Base-by-base conservation (phyloP, 2,329 filamentous ascomycete species). In the Exophiala sp. region DNA sequence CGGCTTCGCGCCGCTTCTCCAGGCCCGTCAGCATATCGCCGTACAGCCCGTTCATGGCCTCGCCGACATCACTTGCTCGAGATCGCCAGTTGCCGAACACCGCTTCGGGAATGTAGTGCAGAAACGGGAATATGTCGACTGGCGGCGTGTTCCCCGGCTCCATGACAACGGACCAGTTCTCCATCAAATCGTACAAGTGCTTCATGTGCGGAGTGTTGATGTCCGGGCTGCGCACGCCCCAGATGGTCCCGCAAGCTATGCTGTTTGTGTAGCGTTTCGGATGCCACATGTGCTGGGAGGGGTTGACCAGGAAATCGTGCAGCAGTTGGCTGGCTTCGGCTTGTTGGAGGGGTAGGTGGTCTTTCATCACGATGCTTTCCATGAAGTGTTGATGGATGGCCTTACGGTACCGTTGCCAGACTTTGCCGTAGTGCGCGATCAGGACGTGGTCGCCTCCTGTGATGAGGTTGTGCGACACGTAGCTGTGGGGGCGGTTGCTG, bases 311-410 rank as follows among this genome's bases (percentile, higher is more conserved):
- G 55, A 74, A 75, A 57, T 80, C 78, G 8, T 66, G 61, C 3
- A 79, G 53, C 68, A 80, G 72, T 62, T 80, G 76, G 2, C 65
- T 65, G 0, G 71, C 72, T 61, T 82, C 78, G 0, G 78, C 78
- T 51, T 80, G 67, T 38, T 73, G 67, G 0, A 79, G 47, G 0
- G 65, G 55, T 2, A 74, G 50, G 56, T 81, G 72, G 6, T 73
- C 53, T 43, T 71, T 73, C 34, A 52, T 35, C 11, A 72, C 67
- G 54, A 72, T 68, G 14, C 64, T 66, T 59, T 78, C 76, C 60
- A 69, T 77, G 46, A 78, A 70, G 49, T 71, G 65, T 42, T 75
- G 71, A 51, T 78, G 72, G 6, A 77, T 63, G 2, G 77, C 59
- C 52, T 73, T 75, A 11, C 78, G 69, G n/a, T 72, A 69, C 2